These are phyloP conservation scores for Xylariaceae sp. DNA, from an alignment of 2,329 filamentous ascomycete species.

Conservation along the genomic window DNA sequence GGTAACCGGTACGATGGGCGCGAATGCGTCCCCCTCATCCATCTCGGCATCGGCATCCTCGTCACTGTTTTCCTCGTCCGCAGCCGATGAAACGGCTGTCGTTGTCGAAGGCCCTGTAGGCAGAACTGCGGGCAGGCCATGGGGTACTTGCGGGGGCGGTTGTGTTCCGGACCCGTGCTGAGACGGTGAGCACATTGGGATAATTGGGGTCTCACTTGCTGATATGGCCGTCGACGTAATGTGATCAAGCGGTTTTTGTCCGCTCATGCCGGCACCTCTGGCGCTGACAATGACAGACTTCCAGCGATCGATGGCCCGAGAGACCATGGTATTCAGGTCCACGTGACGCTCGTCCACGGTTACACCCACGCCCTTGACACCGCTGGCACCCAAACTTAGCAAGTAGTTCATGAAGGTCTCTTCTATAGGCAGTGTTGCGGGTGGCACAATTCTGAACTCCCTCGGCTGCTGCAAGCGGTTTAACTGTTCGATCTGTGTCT, in stretches of 20 bases:
- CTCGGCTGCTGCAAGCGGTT: conserved; percentile 56
- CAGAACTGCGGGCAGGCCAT: conserved; percentile 17
- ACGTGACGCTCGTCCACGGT: conserved; percentile 48
- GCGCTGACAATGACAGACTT: conserved; percentile 55
- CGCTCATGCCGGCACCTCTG: conserved; percentile 45
- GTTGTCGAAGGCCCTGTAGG: conserved; percentile 21
- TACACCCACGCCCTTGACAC: conserved; percentile 42
- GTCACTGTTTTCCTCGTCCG: conserved; percentile 46
- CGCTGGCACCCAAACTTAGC: conserved; percentile 43
- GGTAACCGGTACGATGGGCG: conserved; percentile 44
- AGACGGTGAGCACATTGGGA: conserved; percentile 10
- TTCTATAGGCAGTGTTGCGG: conserved; percentile 50
- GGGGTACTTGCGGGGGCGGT: conserved; percentile 21
- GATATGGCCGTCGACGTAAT: conserved; percentile 25
- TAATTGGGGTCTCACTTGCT: conserved; percentile 20
- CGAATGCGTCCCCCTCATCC: conserved; percentile 56
- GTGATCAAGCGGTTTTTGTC: conserved; percentile 48
- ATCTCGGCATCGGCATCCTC: conserved; percentile 45
- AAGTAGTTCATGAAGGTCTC: conserved; percentile 45
- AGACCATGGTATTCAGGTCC: conserved; percentile 50
- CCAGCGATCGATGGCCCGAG: conserved; percentile 58
- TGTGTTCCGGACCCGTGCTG: conserved; percentile 19
- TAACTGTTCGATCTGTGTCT: conserved; percentile 55
- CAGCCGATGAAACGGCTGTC: conserved; percentile 21
- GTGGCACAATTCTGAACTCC: conserved; percentile 53